Conservation (phyloP, 2,329 filamentous ascomycete species). For the Neofusicoccum laricinum region DNA sequence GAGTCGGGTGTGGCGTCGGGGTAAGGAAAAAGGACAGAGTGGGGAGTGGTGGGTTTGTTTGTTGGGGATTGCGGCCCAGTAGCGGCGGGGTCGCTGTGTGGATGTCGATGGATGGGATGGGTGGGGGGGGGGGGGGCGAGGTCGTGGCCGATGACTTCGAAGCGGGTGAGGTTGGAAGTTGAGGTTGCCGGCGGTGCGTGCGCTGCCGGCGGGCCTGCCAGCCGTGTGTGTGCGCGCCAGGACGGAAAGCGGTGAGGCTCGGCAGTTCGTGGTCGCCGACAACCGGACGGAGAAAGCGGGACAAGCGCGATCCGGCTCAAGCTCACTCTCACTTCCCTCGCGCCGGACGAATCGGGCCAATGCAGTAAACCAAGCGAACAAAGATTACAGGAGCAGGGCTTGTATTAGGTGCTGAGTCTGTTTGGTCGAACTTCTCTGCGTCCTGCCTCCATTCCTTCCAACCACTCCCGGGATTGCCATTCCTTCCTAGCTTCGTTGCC, state of each 20-base stretch:
- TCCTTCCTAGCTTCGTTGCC: neutral
- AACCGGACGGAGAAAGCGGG: neutral
- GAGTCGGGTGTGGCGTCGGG: neutral
- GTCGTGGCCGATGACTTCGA: neutral
- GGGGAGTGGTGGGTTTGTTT: neutral
- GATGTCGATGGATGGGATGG: neutral
- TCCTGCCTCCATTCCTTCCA: neutral
- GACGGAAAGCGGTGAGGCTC: neutral
- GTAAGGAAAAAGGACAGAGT: neutral
- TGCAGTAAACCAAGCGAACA: neutral
- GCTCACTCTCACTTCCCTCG: neutral
- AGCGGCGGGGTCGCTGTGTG: neutral
- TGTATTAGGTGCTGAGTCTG: neutral
- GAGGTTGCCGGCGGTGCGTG: slow-evolving; percentile 1
- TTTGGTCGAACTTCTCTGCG: neutral
- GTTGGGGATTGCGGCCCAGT: neutral
- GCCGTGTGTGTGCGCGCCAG: neutral
- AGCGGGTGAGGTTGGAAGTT: slow-evolving; percentile 1
- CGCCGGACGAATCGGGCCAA: neutral
- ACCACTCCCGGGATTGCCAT: too few species aligned
- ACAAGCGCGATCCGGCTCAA: neutral
- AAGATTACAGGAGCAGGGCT: neutral
- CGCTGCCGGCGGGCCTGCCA: neutral
- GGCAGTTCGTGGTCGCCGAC: slow-evolving; percentile 1
- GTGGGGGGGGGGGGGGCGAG: neutral